Conservation (phyloP, 163 green algal species). For the Picocystis sp. region DNA sequence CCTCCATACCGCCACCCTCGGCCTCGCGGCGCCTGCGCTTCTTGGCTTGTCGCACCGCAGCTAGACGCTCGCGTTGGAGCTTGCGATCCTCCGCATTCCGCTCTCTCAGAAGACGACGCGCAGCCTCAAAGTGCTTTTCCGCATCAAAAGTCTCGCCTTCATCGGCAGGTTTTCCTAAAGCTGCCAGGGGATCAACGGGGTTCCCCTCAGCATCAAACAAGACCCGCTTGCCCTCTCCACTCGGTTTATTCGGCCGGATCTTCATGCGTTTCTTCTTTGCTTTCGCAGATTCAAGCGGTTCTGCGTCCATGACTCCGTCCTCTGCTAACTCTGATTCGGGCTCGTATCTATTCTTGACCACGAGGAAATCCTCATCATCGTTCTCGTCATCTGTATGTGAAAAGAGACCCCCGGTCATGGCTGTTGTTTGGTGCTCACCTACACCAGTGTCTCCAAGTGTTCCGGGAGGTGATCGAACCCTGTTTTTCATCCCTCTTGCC, state of each 20-base stretch:
- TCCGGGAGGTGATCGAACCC: conserved; percentile 2
- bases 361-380: conserved; percentile 51
- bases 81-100: conserved; percentile 30
- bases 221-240: conserved; percentile 22
- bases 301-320: not conserved
- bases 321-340: conserved; percentile 1
- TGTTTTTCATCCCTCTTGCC: conserved; percentile 11
- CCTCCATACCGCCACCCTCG: not conserved
- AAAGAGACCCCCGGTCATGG: not conserved
- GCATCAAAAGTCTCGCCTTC: conserved; percentile 19
- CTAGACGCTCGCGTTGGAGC: conserved; percentile 9
- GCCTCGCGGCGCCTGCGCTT: too few species aligned
- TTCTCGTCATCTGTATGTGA: conserved; percentile 11
- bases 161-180: conserved; percentile 28
- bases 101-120: conserved; percentile 23
- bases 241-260: conserved; percentile 12
- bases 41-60: not conserved
- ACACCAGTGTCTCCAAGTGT: not conserved
- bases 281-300: conserved; percentile 16
- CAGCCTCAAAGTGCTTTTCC: conserved; percentile 29
- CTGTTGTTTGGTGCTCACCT: conserved; percentile 5
- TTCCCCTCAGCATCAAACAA: conserved; percentile 68
- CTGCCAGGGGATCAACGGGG: conserved; percentile 37
- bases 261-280: conserved; percentile 60
- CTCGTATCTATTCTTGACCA: conserved; percentile 31